Base-by-base conservation (phyloP, 176 grass and related monocot species). In the Musa beccarii region DNA sequence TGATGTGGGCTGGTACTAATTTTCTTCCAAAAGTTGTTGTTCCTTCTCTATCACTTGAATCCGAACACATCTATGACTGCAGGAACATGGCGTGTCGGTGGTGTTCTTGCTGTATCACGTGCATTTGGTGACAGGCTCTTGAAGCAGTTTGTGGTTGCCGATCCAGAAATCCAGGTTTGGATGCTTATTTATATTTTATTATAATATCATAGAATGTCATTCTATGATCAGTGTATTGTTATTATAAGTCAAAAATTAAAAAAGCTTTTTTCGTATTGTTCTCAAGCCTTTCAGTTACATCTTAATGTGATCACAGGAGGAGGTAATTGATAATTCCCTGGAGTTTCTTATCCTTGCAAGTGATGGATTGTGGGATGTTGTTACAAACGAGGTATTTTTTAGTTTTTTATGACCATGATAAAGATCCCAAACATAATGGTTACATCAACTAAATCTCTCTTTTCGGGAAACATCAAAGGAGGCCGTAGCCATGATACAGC, bases 331-430 rank as follows among this genome's bases (percentile, higher is more conserved):
- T 59, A 78, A 86, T 76, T 92, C 92, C 2, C 81, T 96, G 0
- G 89, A 96, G 55, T 96, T 96, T 79, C 92, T 96, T 52, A 96
- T 96, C 78, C 92, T 96, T 24, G 92, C 89, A 0, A 96, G 92
- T 22, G 92, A 96, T 57, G 92, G 92, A 6, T 83, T 96, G 2
- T 96, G 92, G 92, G 92, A 96, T 64, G 87, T 92, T 54, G 92
- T 96, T 9, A 82, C 87, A 51, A 92, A 96, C 25, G 87, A 96
- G 82, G 92, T 92, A 80, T 26, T 9, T 11, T 22, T 51, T 11
- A 21, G 34, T 5, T 57, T 29, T 62, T 1, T 29, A 49, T 22
- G 25, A 0, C 9, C 67, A 29, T 16, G 3, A 0, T 54, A 14
- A 73, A 61, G 52, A 66, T 24, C 51, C 22, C 22, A 16, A 59